Evolutionary conservation across 345 rosid genomes (phyloP), one percentile per base, ranked within the genome.

Genomic region (Toxicodendron radicans): DNA sequence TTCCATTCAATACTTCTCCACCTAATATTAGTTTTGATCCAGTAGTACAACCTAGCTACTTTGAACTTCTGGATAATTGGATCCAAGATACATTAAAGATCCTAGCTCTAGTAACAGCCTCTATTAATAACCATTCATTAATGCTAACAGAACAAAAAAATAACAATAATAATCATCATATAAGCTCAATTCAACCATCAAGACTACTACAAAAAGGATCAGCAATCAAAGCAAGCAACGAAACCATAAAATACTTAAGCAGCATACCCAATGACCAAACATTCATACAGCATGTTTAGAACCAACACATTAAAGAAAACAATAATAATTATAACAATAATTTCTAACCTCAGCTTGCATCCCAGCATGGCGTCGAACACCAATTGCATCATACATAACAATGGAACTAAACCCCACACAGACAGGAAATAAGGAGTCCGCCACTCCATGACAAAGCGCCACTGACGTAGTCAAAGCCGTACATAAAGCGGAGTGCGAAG

Each of bases 301-400:
- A 18, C 54, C 51, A 66, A 69, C 5, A 53, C 35, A 66, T 18
- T 27, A 7, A 79, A 49, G 14, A 6, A 16, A 46, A 75, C 17
- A 65, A 30, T 32, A 59, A 54, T 7, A 38, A 38, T 38, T 0
- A 38, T 38, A 38, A 1, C 8, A 38, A 6, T 4, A 64, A 43
- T 20, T 10, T 5, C 41, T 79, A 79, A 92, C 98, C 98, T 90
- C 86, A 79, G 98, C 98, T 80, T 94, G 98, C 93, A 94, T 90
- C 58, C 98, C 98, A 12, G 97, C 98, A 73, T 94, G 97, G n/a
- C 97, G 90, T 81, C 97, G 79, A 46, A 94, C 97, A 12, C 98
- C 98, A 14, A 90, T 94, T 0, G 98, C 97, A 76, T 94, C 98
- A 72, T 94, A 94, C 97, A 94, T 94, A 5, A 94, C 98, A 72